A percentile compares a stretch with the other conserved stretches of the same genome.
phyloP scores from a whole-genome alignment of 305 asterid species.

The Solanum hybrid region DNA sequence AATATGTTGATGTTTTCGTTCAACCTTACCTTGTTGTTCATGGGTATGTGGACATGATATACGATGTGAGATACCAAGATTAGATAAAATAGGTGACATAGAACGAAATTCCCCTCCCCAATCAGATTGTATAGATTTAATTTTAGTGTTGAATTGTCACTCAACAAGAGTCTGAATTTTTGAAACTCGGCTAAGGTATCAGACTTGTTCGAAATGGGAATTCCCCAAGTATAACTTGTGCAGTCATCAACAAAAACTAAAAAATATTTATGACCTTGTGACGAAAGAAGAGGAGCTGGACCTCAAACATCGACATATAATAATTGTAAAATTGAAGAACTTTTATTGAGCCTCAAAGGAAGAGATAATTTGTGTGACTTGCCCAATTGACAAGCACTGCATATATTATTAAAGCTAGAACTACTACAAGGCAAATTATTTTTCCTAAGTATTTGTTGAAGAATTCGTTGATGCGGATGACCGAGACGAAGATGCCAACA shows the following conservation, averaged over 20 bases:
- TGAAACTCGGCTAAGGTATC: neutral
- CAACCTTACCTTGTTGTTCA: neutral
- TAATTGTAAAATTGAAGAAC: neutral
- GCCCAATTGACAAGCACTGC: neutral
- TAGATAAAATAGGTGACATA: neutral
- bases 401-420: neutral
- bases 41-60: neutral
- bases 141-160: neutral
- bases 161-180: neutral
- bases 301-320: neutral
- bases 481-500: neutral
- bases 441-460: neutral
- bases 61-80: neutral
- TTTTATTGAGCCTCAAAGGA: no score
- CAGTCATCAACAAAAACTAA: neutral
- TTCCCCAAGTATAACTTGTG: neutral
- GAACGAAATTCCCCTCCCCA: neutral
- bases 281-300: neutral
- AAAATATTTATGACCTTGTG: neutral
- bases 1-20: neutral
- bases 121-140: neutral
- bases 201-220: neutral
- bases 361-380: no score
- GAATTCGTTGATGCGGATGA: neutral
- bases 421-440: neutral